Evolutionary conservation across 805 yeast genomes (phyloP).

Genomic region (Naumovozyma baii): DNA sequence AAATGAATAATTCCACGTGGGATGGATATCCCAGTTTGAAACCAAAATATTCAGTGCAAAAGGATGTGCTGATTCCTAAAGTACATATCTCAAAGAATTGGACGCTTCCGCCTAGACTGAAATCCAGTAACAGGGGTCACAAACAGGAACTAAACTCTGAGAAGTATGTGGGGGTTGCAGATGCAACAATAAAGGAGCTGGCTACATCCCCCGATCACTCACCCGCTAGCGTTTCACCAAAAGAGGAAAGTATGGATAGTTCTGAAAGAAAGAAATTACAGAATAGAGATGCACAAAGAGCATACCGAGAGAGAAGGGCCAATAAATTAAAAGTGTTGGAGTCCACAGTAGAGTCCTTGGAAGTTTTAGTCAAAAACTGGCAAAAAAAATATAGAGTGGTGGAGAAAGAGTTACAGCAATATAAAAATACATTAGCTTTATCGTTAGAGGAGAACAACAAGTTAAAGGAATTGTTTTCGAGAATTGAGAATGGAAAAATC

Average conservation of each 20-base stretch:
- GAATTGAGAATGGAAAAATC: background rate
- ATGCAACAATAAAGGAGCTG: background rate
- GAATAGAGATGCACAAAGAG: conserved; percentile 88
- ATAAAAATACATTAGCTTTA: background rate
- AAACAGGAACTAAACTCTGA: background rate
- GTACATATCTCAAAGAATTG: conserved; percentile 12
- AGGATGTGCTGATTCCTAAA: conserved; percentile 4
- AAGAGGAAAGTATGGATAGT: background rate
- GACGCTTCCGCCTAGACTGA: conserved; percentile 16
- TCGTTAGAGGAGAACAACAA: background rate
- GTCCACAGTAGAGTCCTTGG: conserved; percentile 26
- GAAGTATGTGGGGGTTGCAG: background rate
- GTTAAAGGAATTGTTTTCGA: conserved; percentile 1
- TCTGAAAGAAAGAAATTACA: conserved; percentile 64
- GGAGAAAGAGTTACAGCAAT: conserved; percentile 29
- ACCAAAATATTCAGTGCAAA: conserved; percentile 1
- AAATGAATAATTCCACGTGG: no score
- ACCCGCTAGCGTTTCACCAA: background rate
- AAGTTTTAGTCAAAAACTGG: conserved; percentile 53
- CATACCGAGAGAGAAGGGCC: conserved; percentile 81
- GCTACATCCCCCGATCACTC: background rate
- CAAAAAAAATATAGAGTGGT: conserved; percentile 37
- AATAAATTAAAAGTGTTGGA: conserved; percentile 73
- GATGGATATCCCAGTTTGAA: background rate
- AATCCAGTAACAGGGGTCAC: background rate